A percentile compares a stretch with the other conserved stretches of the same genome.
These are phyloP conservation scores for Chlamydomonas sphaeroides DNA, from an alignment of 139 green algal genomes.

Conservation along the genomic window DNA sequence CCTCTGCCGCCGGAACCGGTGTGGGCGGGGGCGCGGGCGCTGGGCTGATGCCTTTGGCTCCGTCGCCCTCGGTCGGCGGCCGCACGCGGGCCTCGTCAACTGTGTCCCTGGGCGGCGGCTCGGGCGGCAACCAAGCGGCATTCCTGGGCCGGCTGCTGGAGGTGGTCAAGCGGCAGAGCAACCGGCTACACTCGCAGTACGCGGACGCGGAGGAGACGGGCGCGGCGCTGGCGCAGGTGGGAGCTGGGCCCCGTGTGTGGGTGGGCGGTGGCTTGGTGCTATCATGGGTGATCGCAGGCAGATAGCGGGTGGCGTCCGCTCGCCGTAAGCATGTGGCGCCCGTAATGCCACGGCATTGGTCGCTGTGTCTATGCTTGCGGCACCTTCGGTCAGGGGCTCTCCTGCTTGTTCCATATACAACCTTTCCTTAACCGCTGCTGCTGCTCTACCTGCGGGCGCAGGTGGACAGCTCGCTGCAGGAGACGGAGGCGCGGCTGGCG, in stretches of 20 bases:
- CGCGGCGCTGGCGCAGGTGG: conserved; percentile 35
- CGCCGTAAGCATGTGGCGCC: too few relatives aligned
- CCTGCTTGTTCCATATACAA: too few relatives aligned
- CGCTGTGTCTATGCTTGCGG: too few relatives aligned
- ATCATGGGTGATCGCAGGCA: too few relatives aligned
- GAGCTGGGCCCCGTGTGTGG: too few relatives aligned
- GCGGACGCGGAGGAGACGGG: conserved; percentile 38
- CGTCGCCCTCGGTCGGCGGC: background rate
- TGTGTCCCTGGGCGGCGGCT: background rate
- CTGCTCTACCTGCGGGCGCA: background rate
- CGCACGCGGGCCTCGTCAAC: background rate
- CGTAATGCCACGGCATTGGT: too few relatives aligned
- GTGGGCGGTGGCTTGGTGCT: too few relatives aligned
- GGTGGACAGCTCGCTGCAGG: conserved; percentile 35
- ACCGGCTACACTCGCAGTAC: conserved; percentile 47
- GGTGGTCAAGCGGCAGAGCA: conserved; percentile 46
- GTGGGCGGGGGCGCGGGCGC: too few relatives aligned
- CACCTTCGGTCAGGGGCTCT: too few relatives aligned
- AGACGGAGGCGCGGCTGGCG: conserved; percentile 11
- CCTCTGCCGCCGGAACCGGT: background rate
- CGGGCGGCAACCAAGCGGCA: background rate
- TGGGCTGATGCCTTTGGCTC: too few relatives aligned
- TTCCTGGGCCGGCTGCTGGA: conserved; percentile 48
- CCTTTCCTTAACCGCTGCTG: too few relatives aligned
- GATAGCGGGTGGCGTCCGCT: too few relatives aligned